These are phyloP conservation scores for Aristolochia californica DNA, from an alignment of 164 flowering plant species.

Conservation along the genomic window DNA sequence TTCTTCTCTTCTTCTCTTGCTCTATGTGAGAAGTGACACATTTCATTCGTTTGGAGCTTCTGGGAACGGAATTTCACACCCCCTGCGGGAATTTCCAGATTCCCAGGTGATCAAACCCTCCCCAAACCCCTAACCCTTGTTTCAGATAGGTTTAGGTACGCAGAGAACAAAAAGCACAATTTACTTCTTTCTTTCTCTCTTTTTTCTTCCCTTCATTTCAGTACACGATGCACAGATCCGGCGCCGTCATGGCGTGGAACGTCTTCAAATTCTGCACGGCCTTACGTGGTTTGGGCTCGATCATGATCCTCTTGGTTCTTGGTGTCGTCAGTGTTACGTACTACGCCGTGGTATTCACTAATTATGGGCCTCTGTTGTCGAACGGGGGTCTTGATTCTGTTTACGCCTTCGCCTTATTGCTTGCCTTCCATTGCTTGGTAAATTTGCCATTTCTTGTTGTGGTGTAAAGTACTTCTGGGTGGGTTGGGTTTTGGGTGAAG, in stretches of 20 bases:
- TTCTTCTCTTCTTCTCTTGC: too few relatives aligned
- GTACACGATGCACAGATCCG: constrained; percentile 70
- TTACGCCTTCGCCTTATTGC: constrained; percentile 43
- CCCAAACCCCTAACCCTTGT: neutral
- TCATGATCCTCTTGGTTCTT: constrained; percentile 86
- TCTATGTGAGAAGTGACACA: too few relatives aligned
- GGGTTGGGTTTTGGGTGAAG: neutral
- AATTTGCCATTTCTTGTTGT: neutral
- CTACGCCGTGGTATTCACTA: constrained; percentile 71
- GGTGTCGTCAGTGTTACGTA: constrained; percentile 89
- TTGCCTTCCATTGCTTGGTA: constrained; percentile 73
- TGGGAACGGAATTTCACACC: neutral
- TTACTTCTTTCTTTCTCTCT: neutral
- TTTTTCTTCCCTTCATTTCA: neutral
- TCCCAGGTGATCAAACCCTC: neutral
- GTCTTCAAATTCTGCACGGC: constrained; percentile 32
- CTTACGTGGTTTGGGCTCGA: constrained; percentile 56
- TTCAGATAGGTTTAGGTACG: neutral
- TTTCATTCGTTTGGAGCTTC: too few relatives aligned
- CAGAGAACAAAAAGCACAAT: too few relatives aligned
- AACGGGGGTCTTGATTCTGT: constrained; percentile 53
- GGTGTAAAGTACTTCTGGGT: neutral
- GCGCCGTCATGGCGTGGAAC: constrained; percentile 27
- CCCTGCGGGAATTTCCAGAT: neutral
- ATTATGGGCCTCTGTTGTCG: constrained; percentile 60